Conservation (phyloP, 495 filamentous ascomycete genomes). For the Cenococcum geophilum region DNA sequence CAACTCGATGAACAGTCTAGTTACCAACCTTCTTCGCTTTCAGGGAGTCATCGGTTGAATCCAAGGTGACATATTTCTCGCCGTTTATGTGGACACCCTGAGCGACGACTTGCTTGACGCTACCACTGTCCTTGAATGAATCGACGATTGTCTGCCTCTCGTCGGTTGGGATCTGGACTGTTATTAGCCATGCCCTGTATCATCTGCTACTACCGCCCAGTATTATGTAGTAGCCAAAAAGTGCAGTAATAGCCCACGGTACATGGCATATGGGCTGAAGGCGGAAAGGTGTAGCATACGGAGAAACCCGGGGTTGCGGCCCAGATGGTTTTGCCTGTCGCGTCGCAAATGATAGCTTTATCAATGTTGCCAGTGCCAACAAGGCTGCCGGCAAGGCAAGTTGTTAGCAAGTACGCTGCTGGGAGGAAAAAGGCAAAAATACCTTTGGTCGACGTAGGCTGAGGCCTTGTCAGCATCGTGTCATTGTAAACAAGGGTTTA, state of each 20-base stretch:
- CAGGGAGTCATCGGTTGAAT: conserved; percentile 67
- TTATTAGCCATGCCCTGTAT: background rate
- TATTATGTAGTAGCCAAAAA: too few species aligned
- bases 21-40: conserved; percentile 75
- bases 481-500: conserved; percentile 13
- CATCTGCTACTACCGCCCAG: background rate
- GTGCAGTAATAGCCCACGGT: too few species aligned
- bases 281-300: conserved; percentile 47
- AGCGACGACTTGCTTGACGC: conserved; percentile 45
- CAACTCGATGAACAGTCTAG: background rate
- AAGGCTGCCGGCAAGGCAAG: conserved; percentile 49
- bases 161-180: conserved; percentile 46
- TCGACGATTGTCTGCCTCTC: conserved; percentile 57
- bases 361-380: conserved; percentile 78
- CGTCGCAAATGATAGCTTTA: conserved; percentile 80
- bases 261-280: too few species aligned
- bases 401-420: conserved; percentile 4
- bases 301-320: conserved; percentile 63
- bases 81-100: conserved; percentile 67
- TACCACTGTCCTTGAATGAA: conserved; percentile 44
- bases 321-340: conserved; percentile 76
- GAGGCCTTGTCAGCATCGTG: conserved; percentile 8
- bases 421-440: conserved; percentile 19
- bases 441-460: conserved; percentile 68
- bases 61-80: conserved; percentile 65